phyloP scores from a whole-genome alignment of 176 grass and related monocot species.

The Echinochloa phyllopogon region DNA sequence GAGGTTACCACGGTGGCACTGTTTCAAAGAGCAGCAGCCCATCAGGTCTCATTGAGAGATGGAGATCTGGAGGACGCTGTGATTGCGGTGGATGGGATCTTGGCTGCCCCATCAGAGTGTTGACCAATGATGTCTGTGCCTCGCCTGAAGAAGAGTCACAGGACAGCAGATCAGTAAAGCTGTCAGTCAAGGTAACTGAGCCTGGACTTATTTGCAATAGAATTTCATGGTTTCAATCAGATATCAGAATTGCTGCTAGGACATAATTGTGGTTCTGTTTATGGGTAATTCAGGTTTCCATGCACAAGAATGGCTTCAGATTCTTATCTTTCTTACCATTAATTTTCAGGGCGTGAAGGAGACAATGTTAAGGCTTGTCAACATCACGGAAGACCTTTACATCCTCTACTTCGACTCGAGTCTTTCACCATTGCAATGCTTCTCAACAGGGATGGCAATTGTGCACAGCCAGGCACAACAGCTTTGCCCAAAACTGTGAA shows the following conservation, averaged over 20 bases:
- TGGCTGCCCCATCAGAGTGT: constrained; percentile 76
- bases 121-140: constrained; percentile 38
- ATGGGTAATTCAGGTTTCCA: not conserved
- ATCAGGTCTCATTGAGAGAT: constrained; percentile 66
- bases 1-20: constrained; percentile 67
- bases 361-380: constrained; percentile 52
- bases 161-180: constrained; percentile 40
- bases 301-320: not conserved
- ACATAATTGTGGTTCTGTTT: not conserved
- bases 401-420: constrained; percentile 62
- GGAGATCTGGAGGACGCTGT: constrained; percentile 65
- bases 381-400: constrained; percentile 53
- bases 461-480: constrained; percentile 58
- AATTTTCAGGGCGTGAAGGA: constrained; percentile 57
- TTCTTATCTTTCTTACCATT: constrained; percentile 3
- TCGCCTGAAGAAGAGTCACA: constrained; percentile 26
- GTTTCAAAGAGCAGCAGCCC: constrained; percentile 35
- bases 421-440: constrained; percentile 68
- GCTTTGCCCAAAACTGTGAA: constrained; percentile 57
- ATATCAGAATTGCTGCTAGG: not conserved
- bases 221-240: not conserved
- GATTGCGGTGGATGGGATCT: constrained; percentile 92
- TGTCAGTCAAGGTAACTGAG: constrained; percentile 65
- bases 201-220: not conserved
- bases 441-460: constrained; percentile 63